A percentile compares a stretch with the other conserved stretches of the same genome.
These are phyloP conservation scores for Auricularia heimuer DNA, from an alignment of 768 basidiomycete genomes.

Conservation along the genomic window DNA sequence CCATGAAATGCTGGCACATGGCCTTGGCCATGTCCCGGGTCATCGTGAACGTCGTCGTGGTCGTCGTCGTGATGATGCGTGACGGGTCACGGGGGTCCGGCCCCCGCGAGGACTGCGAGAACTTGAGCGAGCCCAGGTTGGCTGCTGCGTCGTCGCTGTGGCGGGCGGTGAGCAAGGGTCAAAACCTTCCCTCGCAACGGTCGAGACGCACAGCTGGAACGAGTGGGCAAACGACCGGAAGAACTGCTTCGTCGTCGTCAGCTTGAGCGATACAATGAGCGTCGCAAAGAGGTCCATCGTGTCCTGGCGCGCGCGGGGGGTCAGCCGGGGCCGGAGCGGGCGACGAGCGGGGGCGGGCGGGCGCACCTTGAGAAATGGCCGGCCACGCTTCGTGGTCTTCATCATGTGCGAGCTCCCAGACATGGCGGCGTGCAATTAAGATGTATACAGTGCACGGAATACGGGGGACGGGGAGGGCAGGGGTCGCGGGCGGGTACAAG, in stretches of 20 bases:
- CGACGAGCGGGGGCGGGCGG: conserved; percentile 8
- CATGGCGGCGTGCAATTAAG: conserved; percentile 2
- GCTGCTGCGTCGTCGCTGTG: conserved; percentile 85
- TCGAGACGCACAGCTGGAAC: conserved; percentile 33
- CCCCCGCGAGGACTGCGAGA: conserved; percentile 97
- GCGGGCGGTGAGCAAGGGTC: background rate
- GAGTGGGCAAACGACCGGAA: conserved; percentile 92
- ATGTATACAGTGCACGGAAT: conserved; percentile 6
- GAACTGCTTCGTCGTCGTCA: conserved; percentile 87
- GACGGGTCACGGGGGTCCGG: conserved; percentile 97
- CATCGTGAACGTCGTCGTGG: conserved; percentile 99
- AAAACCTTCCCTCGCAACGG: no score
- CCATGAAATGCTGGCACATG: conserved; percentile 99
- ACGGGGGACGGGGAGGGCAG: background rate
- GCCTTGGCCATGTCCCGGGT: conserved; percentile 99
- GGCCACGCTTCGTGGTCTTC: conserved; percentile 94
- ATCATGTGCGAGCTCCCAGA: conserved; percentile 78
- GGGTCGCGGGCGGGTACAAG: background rate
- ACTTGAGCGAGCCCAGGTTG: conserved; percentile 92
- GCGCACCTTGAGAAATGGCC: conserved; percentile 83
- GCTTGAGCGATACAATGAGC: conserved; percentile 84
- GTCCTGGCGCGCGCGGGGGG: conserved; percentile 45
- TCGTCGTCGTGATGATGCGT: conserved; percentile 97
- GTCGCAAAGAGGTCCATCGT: conserved; percentile 98
- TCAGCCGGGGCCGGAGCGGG: background rate